Base-by-base conservation (phyloP, 1,139 yeast genomes). In the Citeromyces siamensis region DNA sequence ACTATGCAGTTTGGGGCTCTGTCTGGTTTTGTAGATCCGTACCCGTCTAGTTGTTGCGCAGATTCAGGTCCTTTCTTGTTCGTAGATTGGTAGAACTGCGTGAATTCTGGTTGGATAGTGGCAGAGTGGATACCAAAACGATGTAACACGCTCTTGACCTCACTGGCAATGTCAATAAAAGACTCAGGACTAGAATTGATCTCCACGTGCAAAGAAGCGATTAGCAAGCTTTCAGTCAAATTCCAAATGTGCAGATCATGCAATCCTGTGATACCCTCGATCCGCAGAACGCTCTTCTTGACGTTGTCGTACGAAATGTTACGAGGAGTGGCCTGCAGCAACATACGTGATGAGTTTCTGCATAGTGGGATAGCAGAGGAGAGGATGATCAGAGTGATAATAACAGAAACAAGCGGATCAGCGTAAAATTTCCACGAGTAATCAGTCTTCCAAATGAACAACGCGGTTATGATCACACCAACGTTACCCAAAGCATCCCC, bases 201-300 rank as follows among this genome's bases (percentile, higher is more conserved):
- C 47, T 86, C 83, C 33, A 88, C 79, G 53, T 90, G 98, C 44
- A 90, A 67, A 1, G 95, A 81, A 2, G 96, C 96, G 52, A 90
- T 84, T 47, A 77, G 68, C 39, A 84, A 71, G 45, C 80, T 83
- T 59, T 90, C 98, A 40, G 88, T 84, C 47, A 90, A 68, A 55
- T 86, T 90, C 98, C 98, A 90, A 42, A 90, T 81, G 55, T 90
- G 98, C 66, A 90, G 77, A 55, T 90, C 98, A 55, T 90, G 98
- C 32, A 90, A 76, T 4, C 93, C 83, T 43, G 74, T 68, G 37
- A 90, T 93, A 19, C 88, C 83, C 1, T 75, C 71, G 19, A 88
- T 67, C 37, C 66, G 62, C 19, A 71, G 51, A 37, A 90, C 79
- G 44, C 82, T 83, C 35, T 68, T 64, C 40, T 79, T 71, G 34